A percentile compares a stretch with the other conserved stretches of the same genome.
Evolutionary conservation across 805 yeast genomes (phyloP).

Genomic region (Dipodascopsis tothii): DNA sequence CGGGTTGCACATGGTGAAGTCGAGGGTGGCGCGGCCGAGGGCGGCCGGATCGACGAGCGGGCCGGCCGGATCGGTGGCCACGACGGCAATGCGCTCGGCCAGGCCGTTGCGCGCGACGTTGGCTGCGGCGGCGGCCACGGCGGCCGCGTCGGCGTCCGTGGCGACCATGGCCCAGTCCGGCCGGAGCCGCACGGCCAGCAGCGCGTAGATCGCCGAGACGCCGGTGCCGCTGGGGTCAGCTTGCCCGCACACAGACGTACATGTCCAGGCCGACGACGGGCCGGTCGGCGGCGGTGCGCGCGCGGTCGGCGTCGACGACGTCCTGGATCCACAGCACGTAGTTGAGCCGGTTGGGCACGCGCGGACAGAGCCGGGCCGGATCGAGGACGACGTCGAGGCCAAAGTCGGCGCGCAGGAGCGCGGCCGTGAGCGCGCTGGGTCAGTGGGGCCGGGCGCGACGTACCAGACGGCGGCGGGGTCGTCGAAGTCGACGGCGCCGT

Average conservation of each 20-base stretch:
- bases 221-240: conserved; percentile 38
- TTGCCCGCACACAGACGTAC: conserved; percentile 1
- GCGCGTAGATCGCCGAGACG: conserved; percentile 41
- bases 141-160: conserved; percentile 35
- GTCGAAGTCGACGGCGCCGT: conserved; percentile 8
- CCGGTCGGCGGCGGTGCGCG: background rate
- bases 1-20: conserved; percentile 45
- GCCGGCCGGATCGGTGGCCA: conserved; percentile 14
- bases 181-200: conserved; percentile 32
- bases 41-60: conserved; percentile 16
- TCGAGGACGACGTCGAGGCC: conserved; percentile 10
- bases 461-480: conserved; percentile 17
- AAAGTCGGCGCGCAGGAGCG: conserved; percentile 16
- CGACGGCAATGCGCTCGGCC: conserved; percentile 20
- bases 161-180: conserved; percentile 27
- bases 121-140: conserved; percentile 30
- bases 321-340: conserved; percentile 29
- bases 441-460: background rate
- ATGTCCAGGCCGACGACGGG: conserved; percentile 8
- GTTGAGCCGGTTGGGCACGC: conserved; percentile 27
- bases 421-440: conserved; percentile 13
- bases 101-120: conserved; percentile 31
- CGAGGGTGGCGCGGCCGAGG: conserved; percentile 1
- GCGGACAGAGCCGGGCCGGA: conserved; percentile 21
- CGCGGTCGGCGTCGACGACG: conserved; percentile 14